Evolutionary conservation across 2,329 filamentous ascomycete genomes (phyloP).

Genomic region (Apiospora kogelbergensis): DNA sequence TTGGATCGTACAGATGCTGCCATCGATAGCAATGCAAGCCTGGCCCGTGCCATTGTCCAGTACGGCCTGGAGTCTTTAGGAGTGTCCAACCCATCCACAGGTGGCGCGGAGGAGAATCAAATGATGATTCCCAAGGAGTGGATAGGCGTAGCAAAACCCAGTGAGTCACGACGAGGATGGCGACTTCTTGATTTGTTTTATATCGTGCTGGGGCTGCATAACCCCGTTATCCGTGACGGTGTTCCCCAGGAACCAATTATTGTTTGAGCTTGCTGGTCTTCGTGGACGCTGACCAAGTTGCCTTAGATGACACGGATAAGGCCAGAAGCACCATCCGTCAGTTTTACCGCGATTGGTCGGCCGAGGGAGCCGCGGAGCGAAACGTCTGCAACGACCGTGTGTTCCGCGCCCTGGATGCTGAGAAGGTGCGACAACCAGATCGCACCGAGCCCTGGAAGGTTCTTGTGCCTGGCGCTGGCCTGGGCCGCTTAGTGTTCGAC

Average conservation of each 20-base stretch:
- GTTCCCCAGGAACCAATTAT: not conserved
- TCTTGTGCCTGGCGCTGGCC: slow-evolving; percentile 84
- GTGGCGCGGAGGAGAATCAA: slow-evolving; percentile 35
- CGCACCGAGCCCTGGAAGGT: slow-evolving; percentile 54
- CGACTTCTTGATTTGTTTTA: not conserved
- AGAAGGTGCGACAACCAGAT: slow-evolving; percentile 34
- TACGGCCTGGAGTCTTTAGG: slow-evolving; percentile 68
- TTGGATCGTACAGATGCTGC: slow-evolving; percentile 80
- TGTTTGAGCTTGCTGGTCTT: not conserved
- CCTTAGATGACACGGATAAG: slow-evolving; percentile 74
- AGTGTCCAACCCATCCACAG: slow-evolving; percentile 36
- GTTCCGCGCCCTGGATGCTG: slow-evolving; percentile 59
- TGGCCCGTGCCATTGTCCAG: slow-evolving; percentile 77
- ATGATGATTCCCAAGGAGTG: slow-evolving; percentile 57
- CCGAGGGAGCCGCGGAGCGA: slow-evolving; percentile 72
- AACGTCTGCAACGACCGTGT: slow-evolving; percentile 77
- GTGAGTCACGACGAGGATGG: not conserved
- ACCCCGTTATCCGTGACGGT: not conserved
- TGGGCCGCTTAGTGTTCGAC: slow-evolving; percentile 88
- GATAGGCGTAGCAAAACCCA: slow-evolving; percentile 66
- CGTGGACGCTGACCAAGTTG: not conserved
- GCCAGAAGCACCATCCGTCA: slow-evolving; percentile 89
- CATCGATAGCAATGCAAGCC: slow-evolving; percentile 82
- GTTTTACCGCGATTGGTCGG: slow-evolving; percentile 93
- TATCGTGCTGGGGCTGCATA: not conserved